Evolutionary conservation across 2,329 filamentous ascomycete species (phyloP).

Genomic region (Periconia digitata): DNA sequence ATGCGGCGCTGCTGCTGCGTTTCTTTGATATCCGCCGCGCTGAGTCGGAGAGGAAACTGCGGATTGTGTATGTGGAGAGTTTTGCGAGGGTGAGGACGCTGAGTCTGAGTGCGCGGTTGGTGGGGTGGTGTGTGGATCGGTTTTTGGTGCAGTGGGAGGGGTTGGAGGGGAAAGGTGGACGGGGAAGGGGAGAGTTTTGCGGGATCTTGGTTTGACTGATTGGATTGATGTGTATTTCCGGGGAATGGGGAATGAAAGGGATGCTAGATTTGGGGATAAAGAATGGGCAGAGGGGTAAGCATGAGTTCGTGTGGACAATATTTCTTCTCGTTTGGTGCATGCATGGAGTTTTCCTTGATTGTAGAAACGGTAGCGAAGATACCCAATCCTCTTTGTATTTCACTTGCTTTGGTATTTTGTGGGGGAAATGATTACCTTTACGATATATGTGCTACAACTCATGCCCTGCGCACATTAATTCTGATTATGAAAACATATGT

Average conservation of each 20-base stretch:
- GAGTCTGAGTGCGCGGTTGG: constrained; percentile 80
- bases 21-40: constrained; percentile 49
- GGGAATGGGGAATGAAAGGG: neutral
- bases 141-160: constrained; percentile 81
- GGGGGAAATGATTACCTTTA: neutral
- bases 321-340: too few species aligned
- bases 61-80: constrained; percentile 84
- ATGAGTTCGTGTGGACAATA: too few species aligned
- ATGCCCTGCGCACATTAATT: too few species aligned
- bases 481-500: too few species aligned
- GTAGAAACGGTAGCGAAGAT: too few species aligned
- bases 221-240: neutral
- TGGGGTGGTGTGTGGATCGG: constrained; percentile 71
- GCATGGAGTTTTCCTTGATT: too few species aligned
- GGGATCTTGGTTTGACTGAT: constrained; percentile 42
- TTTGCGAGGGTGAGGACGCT: constrained; percentile 83
- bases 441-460: neutral
- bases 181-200: constrained; percentile 46
- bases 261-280: too few species aligned
- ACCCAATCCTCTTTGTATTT: neutral
- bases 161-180: constrained; percentile 52
- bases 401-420: neutral
- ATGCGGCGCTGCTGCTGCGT: constrained; percentile 59
- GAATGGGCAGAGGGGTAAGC: neutral
- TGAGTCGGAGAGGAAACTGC: constrained; percentile 57